Base-by-base conservation (phyloP, 139 green algal genomes). In the Edaphochlamys debaryana region DNA sequence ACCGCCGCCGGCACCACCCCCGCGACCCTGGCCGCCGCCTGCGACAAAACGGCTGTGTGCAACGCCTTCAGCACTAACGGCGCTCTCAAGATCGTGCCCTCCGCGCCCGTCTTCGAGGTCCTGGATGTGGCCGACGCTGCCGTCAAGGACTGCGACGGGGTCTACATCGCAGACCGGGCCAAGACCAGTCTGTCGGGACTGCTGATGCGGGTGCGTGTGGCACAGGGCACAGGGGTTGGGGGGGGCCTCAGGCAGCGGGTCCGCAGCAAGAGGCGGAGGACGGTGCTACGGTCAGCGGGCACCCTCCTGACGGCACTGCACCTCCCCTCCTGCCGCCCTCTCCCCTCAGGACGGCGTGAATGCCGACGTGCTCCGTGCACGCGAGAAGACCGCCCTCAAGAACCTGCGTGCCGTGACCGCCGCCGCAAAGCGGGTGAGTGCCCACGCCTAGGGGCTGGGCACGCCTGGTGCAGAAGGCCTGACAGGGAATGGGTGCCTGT, bases 51-150 rank as follows among this genome's bases (percentile, higher is more conserved):
- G 0, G 32, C 75, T 1, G 60, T 40, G 32, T 82, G 75, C 75
- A 82, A 82, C 40, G 75, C 41, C 60, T 82, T 82, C 75, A 82
- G 15, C 60, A 82, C 62, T 8, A 7, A 5, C 19, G 75, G 75
- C 41, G 5, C 13, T 60, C 75, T 82, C 17, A 32, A 45, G 60
- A 48, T 36, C 34, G 40, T 62, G 42, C 60, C 75, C 7, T 13
- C 68, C 17, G 32, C 3, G 17, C 75, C 75, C 40, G 22, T 63
- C 29, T 82, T 64, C 25, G 45, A 40, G 29, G 3, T 58, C 15
- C 22, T 82, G 40, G 75, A 82, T 19, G 27, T 4, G n/a, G 64
- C 25, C n/a, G n/a, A 9, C n/a, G 8, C 29, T 19, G 40, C 32
- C 45, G 19, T 19, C 0, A 3, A 3, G 0, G 17, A n/a, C 0